A percentile compares a stretch with the other conserved stretches of the same genome.
Conservation (phyloP, 106 monocot species). For the Platanthera zijinensis region DNA sequence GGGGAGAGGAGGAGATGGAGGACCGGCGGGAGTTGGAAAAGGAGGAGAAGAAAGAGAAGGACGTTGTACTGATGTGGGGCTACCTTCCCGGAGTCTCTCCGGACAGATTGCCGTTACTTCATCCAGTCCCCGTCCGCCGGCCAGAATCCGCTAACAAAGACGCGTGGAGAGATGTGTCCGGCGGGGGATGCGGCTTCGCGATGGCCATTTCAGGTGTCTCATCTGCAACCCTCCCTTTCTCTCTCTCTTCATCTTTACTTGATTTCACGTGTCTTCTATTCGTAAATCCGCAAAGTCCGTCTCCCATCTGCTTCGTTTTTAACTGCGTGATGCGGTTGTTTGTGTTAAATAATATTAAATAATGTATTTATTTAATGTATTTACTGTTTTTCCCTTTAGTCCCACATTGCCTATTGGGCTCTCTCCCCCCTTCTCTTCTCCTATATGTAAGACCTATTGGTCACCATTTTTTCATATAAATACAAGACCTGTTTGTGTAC, state of each 20-base stretch:
- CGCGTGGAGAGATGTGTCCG: slow-evolving; percentile 66
- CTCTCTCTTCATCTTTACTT: neutral
- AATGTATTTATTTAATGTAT: too few relatives aligned
- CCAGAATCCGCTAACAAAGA: slow-evolving; percentile 49
- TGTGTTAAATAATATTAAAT: too few relatives aligned
- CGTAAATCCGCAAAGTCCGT: neutral
- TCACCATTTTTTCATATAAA: too few relatives aligned
- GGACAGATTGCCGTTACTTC: slow-evolving; percentile 66
- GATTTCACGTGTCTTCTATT: neutral
- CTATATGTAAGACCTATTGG: too few relatives aligned
- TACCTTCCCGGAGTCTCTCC: slow-evolving; percentile 83
- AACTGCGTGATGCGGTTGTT: too few relatives aligned
- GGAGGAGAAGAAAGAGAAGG: slow-evolving; percentile 10
- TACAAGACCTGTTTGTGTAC: too few relatives aligned
- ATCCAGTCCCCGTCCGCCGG: slow-evolving; percentile 38
- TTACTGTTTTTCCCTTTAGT: too few relatives aligned
- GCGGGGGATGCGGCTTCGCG: slow-evolving; percentile 94
- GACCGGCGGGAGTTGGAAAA: slow-evolving; percentile 8
- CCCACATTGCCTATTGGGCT: too few relatives aligned
- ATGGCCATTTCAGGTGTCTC: slow-evolving; percentile 75
- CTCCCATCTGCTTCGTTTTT: neutral
- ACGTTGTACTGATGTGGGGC: slow-evolving; percentile 86
- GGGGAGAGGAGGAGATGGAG: slow-evolving; percentile 27
- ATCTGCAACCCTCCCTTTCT: neutral
- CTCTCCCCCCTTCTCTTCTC: too few relatives aligned